Base-by-base conservation (phyloP, 2,329 filamentous ascomycete species). In the Biscogniauxia mediterranea region DNA sequence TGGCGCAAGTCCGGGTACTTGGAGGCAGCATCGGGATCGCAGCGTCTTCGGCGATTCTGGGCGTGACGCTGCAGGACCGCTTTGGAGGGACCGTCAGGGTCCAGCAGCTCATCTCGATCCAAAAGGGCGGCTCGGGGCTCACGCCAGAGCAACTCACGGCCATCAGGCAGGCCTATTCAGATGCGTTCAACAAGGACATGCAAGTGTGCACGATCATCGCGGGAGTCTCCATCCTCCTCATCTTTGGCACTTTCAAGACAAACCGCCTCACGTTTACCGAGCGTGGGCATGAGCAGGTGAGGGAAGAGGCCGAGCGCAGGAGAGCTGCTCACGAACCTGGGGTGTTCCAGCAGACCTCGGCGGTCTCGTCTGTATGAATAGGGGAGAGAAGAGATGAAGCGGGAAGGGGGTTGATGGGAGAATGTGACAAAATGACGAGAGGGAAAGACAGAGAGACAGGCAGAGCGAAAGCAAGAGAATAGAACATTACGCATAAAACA, bases 1-100 rank as follows among this genome's bases (percentile, higher is more conserved):
- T 85, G 13, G 79, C 82, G 0, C 82, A 85, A 59, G 70, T 79
- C 23, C 77, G 83, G 32, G 78, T 85, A 21, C 73, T 85, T 0
- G 83, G 83, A 4, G 83, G 83, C 5, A 84, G 82, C 60, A 73
- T 85, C 26, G 83, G 83, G 2, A 83, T 85, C 57, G 80, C 83
- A 2, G 76, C 79, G 1, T 85, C 81, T 20, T 80, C 83, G 0
- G 79, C 80, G 17, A 75, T 84, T 17, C 66, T 83, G 3, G 75
- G 66, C 52, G 73, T 62, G 55, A 74, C 68, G 66, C 73, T 72
- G 51, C 70, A 68, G 25, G 59, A 70, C 2, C 64, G 71, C 25
- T 65, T 79, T 38, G 62, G 64, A 1, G 71, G 68, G n/a, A 58
- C 71, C 3, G 52, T 77, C 2, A 64, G 72, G 8, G 58, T 70